Evolutionary conservation across 371 early-diverging fungal species (phyloP).

Genomic region (Zopfochytrium polystomum): DNA sequence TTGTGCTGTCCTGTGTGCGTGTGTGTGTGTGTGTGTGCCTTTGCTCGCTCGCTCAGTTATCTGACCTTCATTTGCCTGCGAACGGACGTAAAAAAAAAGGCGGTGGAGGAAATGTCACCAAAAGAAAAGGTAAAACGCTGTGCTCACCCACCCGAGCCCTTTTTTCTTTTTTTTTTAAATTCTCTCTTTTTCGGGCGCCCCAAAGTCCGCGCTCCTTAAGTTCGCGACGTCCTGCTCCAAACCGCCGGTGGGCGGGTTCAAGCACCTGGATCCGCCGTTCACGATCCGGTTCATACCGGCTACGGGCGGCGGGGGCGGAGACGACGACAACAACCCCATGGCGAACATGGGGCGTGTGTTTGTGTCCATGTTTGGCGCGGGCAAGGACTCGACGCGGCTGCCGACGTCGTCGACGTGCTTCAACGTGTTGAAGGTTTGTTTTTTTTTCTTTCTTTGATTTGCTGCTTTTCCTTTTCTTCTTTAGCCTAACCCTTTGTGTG

Average conservation of each 20-base stretch:
- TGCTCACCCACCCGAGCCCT: not conserved
- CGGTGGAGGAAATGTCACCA: slow-evolving; percentile 26
- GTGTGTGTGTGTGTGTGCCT: too few relatives aligned
- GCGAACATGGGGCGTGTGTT: slow-evolving; percentile 26
- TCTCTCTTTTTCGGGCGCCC: slow-evolving; percentile 30
- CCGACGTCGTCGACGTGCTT: slow-evolving; percentile 78
- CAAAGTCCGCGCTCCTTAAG: slow-evolving; percentile 71
- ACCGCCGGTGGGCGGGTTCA: slow-evolving; percentile 68
- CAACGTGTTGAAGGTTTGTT: slow-evolving; percentile 74
- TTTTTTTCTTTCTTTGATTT: slow-evolving; percentile 5
- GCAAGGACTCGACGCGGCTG: slow-evolving; percentile 33
- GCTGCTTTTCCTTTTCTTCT: not conserved
- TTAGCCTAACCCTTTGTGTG: too few relatives aligned
- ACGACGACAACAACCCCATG: slow-evolving; percentile 11
- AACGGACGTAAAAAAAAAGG: slow-evolving; percentile 1
- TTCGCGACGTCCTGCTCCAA: slow-evolving; percentile 90
- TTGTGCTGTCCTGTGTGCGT: too few relatives aligned
- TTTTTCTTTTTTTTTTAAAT: slow-evolving; percentile 3
- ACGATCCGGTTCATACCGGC: slow-evolving; percentile 38
- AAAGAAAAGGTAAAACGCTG: slow-evolving; percentile 23
- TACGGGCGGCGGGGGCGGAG: too few relatives aligned
- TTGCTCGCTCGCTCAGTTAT: too few relatives aligned
- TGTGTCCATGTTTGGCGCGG: slow-evolving; percentile 37
- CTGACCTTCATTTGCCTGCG: not conserved
- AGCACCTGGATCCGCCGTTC: slow-evolving; percentile 39